Evolutionary conservation across 1,284 basidiomycete genomes (phyloP).

Genomic region (Chalciporus sp.): DNA sequence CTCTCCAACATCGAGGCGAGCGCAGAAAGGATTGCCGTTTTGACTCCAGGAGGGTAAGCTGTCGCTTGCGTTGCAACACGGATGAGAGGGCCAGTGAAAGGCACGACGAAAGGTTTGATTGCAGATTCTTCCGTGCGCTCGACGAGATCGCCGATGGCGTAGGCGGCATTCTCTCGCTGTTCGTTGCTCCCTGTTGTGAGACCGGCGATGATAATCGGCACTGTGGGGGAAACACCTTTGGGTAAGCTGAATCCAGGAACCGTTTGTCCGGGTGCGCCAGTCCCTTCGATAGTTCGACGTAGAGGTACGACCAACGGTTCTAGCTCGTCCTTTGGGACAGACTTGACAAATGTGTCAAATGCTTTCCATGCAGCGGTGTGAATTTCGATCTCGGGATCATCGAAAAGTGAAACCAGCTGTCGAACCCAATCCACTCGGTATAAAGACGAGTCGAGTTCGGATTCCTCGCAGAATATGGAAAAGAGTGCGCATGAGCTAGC

Average conservation of each 20-base stretch:
- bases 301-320: slow-evolving; percentile 89
- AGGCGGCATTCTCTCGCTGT: slow-evolving; percentile 90
- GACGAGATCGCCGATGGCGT: slow-evolving; percentile 93
- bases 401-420: slow-evolving; percentile 86
- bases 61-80: slow-evolving; percentile 89
- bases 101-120: slow-evolving; percentile 96
- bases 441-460: slow-evolving; percentile 75
- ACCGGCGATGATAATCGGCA: slow-evolving; percentile 90
- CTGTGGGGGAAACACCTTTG: slow-evolving; percentile 87
- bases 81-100: slow-evolving; percentile 95
- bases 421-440: slow-evolving; percentile 96
- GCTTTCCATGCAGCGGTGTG: slow-evolving; percentile 85
- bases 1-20: slow-evolving; percentile 81
- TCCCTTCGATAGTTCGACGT: slow-evolving; percentile 85
- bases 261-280: slow-evolving; percentile 75
- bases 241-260: slow-evolving; percentile 90
- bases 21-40: slow-evolving; percentile 84
- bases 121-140: slow-evolving; percentile 86
- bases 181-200: slow-evolving; percentile 82
- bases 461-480: slow-evolving; percentile 79
- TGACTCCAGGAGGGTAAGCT: slow-evolving; percentile 88
- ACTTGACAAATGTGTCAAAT: slow-evolving; percentile 89
- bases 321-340: slow-evolving; percentile 89
- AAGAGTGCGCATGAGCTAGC: slow-evolving; percentile 82
- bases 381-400: slow-evolving; percentile 76